phyloP scores from a whole-genome alignment of 2,329 filamentous ascomycete genomes.

The Calonectria hongkongensis region DNA sequence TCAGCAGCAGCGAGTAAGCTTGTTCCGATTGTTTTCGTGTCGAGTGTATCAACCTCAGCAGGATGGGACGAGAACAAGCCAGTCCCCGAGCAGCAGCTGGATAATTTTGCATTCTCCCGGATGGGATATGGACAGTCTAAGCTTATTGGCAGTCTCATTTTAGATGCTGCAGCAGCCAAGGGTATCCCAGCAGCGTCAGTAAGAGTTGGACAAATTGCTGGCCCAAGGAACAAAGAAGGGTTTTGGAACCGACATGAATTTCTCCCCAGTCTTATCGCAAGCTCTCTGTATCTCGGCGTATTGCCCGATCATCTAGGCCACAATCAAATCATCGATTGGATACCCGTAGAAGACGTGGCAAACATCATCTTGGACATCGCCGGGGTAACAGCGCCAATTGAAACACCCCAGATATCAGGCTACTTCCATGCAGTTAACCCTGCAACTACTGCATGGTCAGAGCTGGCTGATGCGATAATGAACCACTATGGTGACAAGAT shows the following conservation, averaged over 20 bases:
- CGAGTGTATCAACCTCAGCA: slow-evolving; percentile 63
- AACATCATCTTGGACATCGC: slow-evolving; percentile 68
- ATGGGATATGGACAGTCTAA: slow-evolving; percentile 68
- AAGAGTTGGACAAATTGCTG: slow-evolving; percentile 69
- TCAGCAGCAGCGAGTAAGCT: slow-evolving; percentile 53
- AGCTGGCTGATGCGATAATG: slow-evolving; percentile 62
- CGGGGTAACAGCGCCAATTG: slow-evolving; percentile 55
- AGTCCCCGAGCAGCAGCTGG: slow-evolving; percentile 63
- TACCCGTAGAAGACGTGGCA: slow-evolving; percentile 71
- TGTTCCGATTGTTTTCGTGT: slow-evolving; percentile 65
- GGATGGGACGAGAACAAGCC: slow-evolving; percentile 57
- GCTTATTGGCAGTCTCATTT: slow-evolving; percentile 63
- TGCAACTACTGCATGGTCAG: slow-evolving; percentile 55
- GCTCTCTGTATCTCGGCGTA: slow-evolving; percentile 67
- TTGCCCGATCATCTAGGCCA: slow-evolving; percentile 68
- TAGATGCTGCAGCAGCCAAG: slow-evolving; percentile 58
- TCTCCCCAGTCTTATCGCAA: slow-evolving; percentile 71
- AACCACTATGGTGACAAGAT: slow-evolving; percentile 50
- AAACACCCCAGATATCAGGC: slow-evolving; percentile 54
- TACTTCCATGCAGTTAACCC: slow-evolving; percentile 73
- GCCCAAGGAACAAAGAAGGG: slow-evolving; percentile 62
- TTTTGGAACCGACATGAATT: slow-evolving; percentile 76
- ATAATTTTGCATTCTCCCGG: slow-evolving; percentile 55
- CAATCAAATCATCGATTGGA: slow-evolving; percentile 71
- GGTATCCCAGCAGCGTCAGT: slow-evolving; percentile 61